Conservation (phyloP, 1,284 basidiomycete species). For the Cryptococcus deneoformans region DNA sequence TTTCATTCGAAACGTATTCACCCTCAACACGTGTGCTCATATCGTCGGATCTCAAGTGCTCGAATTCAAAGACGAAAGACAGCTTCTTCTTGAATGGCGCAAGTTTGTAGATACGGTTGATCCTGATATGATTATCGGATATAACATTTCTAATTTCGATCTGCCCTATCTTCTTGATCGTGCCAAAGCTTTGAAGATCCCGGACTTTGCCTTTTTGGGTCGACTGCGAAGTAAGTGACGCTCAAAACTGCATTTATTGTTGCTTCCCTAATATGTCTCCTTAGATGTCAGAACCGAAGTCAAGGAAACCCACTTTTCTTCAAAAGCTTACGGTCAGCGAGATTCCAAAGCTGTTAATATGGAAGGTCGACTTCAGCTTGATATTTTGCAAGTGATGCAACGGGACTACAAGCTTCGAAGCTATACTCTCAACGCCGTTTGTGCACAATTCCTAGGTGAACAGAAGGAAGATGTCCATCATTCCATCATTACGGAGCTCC, state of each 20-base stretch:
- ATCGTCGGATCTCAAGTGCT: slow-evolving; percentile 94
- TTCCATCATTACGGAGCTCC: slow-evolving; percentile 92
- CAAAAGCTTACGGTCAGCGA: slow-evolving; percentile 90
- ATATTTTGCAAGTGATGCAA: slow-evolving; percentile 94
- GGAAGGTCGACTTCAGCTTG: slow-evolving; percentile 87
- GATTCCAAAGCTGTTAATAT: slow-evolving; percentile 89
- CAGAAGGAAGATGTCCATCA: slow-evolving; percentile 98
- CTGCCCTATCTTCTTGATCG: slow-evolving; percentile 90
- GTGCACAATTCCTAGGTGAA: slow-evolving; percentile 91
- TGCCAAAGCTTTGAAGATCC: slow-evolving; percentile 71
- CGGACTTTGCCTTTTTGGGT: slow-evolving; percentile 72
- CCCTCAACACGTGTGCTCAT: slow-evolving; percentile 84
- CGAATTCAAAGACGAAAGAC: slow-evolving; percentile 70
- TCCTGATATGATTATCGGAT: slow-evolving; percentile 90
- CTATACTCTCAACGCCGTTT: slow-evolving; percentile 94
- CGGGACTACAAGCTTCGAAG: slow-evolving; percentile 92
- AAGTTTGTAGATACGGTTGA: slow-evolving; percentile 83
- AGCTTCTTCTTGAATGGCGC: slow-evolving; percentile 74
- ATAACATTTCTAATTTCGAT: slow-evolving; percentile 90
- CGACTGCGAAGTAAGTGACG: slow-evolving; percentile 63
- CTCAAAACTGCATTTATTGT: background rate
- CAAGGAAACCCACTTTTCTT: slow-evolving; percentile 92
- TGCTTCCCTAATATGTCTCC: slow-evolving; percentile 5
- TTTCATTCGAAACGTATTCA: slow-evolving; percentile 95
- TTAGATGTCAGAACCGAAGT: slow-evolving; percentile 70